Evolutionary conservation across 129 eudicot species (phyloP), one percentile per base, ranked within the genome.

Genomic region (Arctium lappa): DNA sequence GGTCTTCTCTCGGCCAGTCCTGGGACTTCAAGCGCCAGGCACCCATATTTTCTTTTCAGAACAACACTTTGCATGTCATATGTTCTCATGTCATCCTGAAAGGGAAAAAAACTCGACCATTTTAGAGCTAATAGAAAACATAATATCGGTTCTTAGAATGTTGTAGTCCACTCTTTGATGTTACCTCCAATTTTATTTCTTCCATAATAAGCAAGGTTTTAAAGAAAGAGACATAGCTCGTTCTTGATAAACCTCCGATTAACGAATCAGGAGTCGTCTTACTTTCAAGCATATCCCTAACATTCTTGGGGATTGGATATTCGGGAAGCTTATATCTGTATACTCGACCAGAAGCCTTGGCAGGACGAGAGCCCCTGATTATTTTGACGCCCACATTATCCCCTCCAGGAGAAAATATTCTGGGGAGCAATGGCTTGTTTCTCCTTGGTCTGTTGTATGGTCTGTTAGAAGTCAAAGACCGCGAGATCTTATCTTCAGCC

Each of bases 1-100:
- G 98, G 98, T 79, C 98, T 89, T 83, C 80, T 90, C 86, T 95
- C 99, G 72, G 99, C 98, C 78, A 95, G 79, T 69, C 99, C 99
- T 8, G 97, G 97, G 75, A 95, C 97, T 90, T 93, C 94, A 71
- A 95, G 91, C 12, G 95, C 75, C 79, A 93, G 83, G 38, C 85
- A 86, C 72, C 75, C 88, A 39, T 73, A 62, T 71, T 83, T 87
- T 10, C 56, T 86, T 85, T 77, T 94, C 86, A 94, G 70, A 8
- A 46, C 4, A 15, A 89, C 94, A 46, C 82, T 34, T 85, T 89
- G 92, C 98, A 94, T 94, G 82, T 92, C 91, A 83, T 92, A 94
- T 1, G 83, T 82, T 79, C 90, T 81, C 89, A 94, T 94, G 78
- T 92, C 97, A 68, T 89, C 92, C 97, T 91, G 87, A 40, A 85